These are phyloP conservation scores for Rhamnella rubrinervis DNA, from an alignment of 331 rosid genomes.

Conservation along the genomic window DNA sequence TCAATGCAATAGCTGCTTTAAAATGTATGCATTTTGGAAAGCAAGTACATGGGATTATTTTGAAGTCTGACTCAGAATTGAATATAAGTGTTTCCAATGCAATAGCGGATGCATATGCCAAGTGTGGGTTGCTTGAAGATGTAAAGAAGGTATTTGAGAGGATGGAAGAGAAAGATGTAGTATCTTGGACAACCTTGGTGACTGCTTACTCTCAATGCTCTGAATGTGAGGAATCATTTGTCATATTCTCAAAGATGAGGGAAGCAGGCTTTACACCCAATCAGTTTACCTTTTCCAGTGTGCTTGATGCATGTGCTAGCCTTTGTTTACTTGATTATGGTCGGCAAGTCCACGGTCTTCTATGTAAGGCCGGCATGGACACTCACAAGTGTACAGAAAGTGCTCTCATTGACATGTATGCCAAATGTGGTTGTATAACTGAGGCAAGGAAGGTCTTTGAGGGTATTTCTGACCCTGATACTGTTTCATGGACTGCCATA, in stretches of 20 bases:
- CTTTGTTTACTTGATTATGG: conserved; percentile 64
- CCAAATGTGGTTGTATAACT: conserved; percentile 59
- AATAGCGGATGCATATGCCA: conserved; percentile 63
- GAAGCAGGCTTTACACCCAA: conserved; percentile 55
- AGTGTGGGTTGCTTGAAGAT: conserved; percentile 54
- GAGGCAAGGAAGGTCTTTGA: conserved; percentile 50
- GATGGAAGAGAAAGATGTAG: conserved; percentile 68
- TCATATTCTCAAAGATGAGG: conserved; percentile 61
- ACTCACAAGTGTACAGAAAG: conserved; percentile 61
- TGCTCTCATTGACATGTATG: conserved; percentile 71
- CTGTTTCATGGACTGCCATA: conserved; percentile 68
- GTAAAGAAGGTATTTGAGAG: conserved; percentile 51
- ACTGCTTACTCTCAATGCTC: conserved; percentile 63
- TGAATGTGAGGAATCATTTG: conserved; percentile 60
- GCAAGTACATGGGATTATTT: conserved; percentile 49
- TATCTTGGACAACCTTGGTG: conserved; percentile 75
- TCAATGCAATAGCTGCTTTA: conserved; percentile 55
- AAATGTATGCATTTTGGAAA: conserved; percentile 34
- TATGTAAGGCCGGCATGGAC: conserved; percentile 56
- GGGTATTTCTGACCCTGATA: conserved; percentile 57
- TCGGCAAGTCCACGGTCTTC: conserved; percentile 63
- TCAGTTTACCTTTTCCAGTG: conserved; percentile 63
- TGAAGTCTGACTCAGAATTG: conserved; percentile 48
- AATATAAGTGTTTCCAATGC: conserved; percentile 51
- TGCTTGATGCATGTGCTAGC: conserved; percentile 56